Conservation (phyloP, 331 rosid species). For the Malus hybrid region DNA sequence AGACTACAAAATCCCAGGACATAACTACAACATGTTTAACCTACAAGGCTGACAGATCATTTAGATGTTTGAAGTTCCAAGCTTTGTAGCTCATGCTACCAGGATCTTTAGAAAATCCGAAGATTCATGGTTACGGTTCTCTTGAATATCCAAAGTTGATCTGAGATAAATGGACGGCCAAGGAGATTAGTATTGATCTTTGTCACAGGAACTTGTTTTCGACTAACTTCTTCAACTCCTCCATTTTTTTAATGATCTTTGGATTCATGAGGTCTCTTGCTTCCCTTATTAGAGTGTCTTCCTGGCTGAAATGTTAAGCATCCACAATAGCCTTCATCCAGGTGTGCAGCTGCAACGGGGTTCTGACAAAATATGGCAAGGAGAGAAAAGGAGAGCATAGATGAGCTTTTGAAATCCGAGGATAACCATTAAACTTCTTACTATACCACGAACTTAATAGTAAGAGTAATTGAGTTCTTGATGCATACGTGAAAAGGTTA, state of each 20-base stretch:
- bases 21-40: neutral
- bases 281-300: conserved; percentile 71
- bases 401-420: neutral
- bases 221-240: conserved; percentile 49
- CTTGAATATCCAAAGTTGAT: neutral
- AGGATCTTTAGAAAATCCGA: neutral
- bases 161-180: neutral
- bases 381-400: neutral
- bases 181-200: neutral
- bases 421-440: neutral
- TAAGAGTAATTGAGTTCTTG: neutral
- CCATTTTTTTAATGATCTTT: conserved; percentile 54
- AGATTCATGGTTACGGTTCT: neutral
- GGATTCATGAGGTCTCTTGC: conserved; percentile 90
- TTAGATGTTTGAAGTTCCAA: neutral
- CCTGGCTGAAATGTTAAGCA: conserved; percentile 72
- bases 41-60: neutral
- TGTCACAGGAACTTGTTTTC: conserved; percentile 73
- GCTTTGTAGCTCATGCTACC: neutral
- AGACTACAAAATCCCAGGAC: neutral
- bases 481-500: conserved; percentile 65
- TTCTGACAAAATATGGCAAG: conserved; percentile 38
- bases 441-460: neutral
- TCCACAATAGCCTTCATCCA: conserved; percentile 64
- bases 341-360: conserved; percentile 73